Conservation (phyloP, 257 asterid species). For the Plectranthus barbatus region DNA sequence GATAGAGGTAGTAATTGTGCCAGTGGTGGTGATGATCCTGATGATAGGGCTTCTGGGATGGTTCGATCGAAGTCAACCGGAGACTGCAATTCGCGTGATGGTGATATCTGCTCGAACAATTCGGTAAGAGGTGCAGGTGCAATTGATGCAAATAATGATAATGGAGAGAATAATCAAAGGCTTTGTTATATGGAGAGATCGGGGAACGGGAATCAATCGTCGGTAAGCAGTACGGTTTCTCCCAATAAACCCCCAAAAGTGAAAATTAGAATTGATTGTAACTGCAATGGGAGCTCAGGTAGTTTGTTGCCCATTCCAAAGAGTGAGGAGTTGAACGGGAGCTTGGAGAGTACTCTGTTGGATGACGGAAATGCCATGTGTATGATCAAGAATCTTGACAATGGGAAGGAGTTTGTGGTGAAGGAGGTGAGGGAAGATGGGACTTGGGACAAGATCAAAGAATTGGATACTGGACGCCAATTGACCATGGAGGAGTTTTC, state of each 20-base stretch:
- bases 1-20: slow-evolving; percentile 3
- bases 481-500: slow-evolving; percentile 83
- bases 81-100: slow-evolving; percentile 4
- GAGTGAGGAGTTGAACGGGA: slow-evolving; percentile 17
- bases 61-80: slow-evolving; percentile 57
- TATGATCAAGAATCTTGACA: slow-evolving; percentile 81
- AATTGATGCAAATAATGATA: slow-evolving; percentile 14
- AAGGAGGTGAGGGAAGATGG: slow-evolving; percentile 91
- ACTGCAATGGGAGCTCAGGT: slow-evolving; percentile 16
- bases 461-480: slow-evolving; percentile 87
- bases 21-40: slow-evolving; percentile 8
- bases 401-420: slow-evolving; percentile 93
- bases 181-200: slow-evolving; percentile 19
- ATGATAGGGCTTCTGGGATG: slow-evolving; percentile 27
- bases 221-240: slow-evolving; percentile 20
- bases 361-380: slow-evolving; percentile 41
- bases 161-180: not conserved
- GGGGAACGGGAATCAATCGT: slow-evolving; percentile 17
- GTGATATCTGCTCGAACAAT: not conserved
- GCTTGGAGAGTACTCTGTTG: slow-evolving; percentile 16
- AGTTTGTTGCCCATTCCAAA: not conserved
- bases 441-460: slow-evolving; percentile 84
- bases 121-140: slow-evolving; percentile 14
- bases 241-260: slow-evolving; percentile 38
- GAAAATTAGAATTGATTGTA: slow-evolving; percentile 22